A percentile compares a stretch with the other conserved stretches of the same genome.
phyloP scores from a whole-genome alignment of 306 rosid species.

The apple (Malus domestica) region ASM211411v1 NC_041795.1:12068501-12069000 shows the following conservation, averaged over 20 bases:
- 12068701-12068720: not conserved
- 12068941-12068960: slow-evolving; percentile 84
- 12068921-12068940: slow-evolving; percentile 84
- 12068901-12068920: slow-evolving; percentile 73
- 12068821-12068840: not conserved
- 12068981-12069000: slow-evolving; percentile 93
- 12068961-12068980: slow-evolving; percentile 74
- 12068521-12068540: no score
- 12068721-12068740: not conserved
- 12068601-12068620: slow-evolving; percentile 6
- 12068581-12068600: no score
- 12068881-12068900: slow-evolving; percentile 60
- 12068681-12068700: not conserved
- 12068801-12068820: not conserved
- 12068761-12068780: not conserved
- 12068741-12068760: not conserved
- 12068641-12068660: not conserved
- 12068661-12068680: not conserved
- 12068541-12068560: no score
- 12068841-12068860: not conserved
- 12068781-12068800: not conserved
- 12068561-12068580: no score
- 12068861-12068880: not conserved
- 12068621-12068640: slow-evolving; percentile 15
- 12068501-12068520: no score